Evolutionary conservation across 495 filamentous ascomycete species (phyloP).

Genomic region (Astrocystis sublimbata): DNA sequence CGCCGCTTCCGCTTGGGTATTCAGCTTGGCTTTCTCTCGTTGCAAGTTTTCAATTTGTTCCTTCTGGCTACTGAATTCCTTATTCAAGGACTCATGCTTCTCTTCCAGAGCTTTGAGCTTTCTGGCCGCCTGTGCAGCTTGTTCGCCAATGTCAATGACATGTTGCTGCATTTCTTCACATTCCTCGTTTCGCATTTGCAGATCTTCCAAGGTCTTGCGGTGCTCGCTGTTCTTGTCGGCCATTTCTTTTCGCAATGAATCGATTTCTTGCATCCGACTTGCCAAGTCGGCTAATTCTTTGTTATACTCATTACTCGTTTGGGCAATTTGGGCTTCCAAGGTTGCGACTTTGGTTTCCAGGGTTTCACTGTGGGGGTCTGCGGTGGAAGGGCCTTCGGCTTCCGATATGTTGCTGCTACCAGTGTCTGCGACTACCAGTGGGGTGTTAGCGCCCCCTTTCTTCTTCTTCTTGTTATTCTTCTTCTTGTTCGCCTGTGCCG

Average conservation of each 20-base stretch:
- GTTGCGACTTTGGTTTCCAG: slow-evolving; percentile 44
- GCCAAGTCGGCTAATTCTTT: background rate
- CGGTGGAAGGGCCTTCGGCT: slow-evolving; percentile 25
- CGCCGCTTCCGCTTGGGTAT: too few relatives aligned
- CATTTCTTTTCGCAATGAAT: background rate
- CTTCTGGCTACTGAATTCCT: too few relatives aligned
- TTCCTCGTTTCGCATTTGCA: slow-evolving; percentile 79
- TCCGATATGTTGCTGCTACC: slow-evolving; percentile 33
- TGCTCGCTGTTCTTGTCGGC: slow-evolving; percentile 68
- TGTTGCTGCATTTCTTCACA: slow-evolving; percentile 85
- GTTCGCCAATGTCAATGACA: slow-evolving; percentile 70
- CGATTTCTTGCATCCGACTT: too few relatives aligned
- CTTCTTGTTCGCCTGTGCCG: slow-evolving; percentile 53
- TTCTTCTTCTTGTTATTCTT: slow-evolving; percentile 96
- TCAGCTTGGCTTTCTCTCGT: too few relatives aligned
- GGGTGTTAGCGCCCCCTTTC: slow-evolving; percentile 59
- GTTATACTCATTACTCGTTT: background rate
- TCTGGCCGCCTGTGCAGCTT: slow-evolving; percentile 81
- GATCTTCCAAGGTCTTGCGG: slow-evolving; percentile 67
- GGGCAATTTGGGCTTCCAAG: slow-evolving; percentile 58
- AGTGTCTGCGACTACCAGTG: slow-evolving; percentile 24
- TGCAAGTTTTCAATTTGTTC: too few relatives aligned
- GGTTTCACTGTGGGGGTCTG: slow-evolving; percentile 28
- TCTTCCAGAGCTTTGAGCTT: slow-evolving; percentile 62
- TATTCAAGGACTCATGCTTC: background rate